phyloP scores from a whole-genome alignment of 768 basidiomycete species.

The Cystoderma amianthinum region DNA sequence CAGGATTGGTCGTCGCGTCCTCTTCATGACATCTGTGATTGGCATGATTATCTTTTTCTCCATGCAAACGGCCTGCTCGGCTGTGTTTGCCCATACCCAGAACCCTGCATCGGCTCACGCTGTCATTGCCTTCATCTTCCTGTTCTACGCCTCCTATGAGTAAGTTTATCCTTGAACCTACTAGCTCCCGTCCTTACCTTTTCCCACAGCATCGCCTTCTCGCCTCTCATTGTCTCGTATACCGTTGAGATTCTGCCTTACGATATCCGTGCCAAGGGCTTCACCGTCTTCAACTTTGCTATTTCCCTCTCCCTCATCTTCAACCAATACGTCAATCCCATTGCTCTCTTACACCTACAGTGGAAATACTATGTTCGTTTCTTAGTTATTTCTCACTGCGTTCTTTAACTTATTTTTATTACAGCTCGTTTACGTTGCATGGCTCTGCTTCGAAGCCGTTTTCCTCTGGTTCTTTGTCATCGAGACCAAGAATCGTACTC shows the following conservation, averaged over 20 bases:
- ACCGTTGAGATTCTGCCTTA: conserved; percentile 91
- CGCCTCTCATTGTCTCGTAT: too few species aligned
- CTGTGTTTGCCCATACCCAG: conserved; percentile 38
- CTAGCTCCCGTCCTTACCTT: conserved; percentile 3
- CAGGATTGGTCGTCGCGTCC: conserved; percentile 56
- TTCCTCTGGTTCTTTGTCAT: conserved; percentile 64
- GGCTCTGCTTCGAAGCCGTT: too few species aligned
- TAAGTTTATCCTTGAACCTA: conserved; percentile 67
- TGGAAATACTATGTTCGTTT: too few species aligned
- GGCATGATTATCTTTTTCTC: conserved; percentile 62
- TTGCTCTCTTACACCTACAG: conserved; percentile 46
- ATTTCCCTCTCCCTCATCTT: too few species aligned
- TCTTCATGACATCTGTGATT: conserved; percentile 53
- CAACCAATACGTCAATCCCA: conserved; percentile 85
- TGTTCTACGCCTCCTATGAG: too few species aligned
- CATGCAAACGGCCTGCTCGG: too few species aligned
- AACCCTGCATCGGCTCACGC: conserved; percentile 45
- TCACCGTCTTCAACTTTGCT: too few species aligned
- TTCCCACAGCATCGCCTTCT: conserved; percentile 72
- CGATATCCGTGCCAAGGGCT: too few species aligned
- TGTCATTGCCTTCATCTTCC: too few species aligned
- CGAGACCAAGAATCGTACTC: too few species aligned
- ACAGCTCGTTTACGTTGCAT: conserved; percentile 70
- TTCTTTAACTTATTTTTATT: neutral
- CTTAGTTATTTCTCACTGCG: too few species aligned